Evolutionary conservation across 805 yeast genomes (phyloP).

Genomic region (Candida orba): DNA sequence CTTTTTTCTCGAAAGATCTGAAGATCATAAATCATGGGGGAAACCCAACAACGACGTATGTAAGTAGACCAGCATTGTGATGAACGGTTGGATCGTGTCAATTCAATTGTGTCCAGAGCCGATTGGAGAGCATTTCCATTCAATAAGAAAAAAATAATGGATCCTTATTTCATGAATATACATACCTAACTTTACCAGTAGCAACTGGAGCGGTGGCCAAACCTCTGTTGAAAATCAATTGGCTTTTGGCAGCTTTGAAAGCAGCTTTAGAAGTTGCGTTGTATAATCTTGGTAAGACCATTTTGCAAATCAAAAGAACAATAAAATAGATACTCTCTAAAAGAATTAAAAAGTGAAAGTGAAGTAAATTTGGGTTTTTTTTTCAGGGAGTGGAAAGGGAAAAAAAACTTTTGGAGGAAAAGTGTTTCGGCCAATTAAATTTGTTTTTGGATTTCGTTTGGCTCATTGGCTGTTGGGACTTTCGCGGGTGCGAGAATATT

Average conservation of each 20-base stretch:
- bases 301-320: conserved; percentile 18
- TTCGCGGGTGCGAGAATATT: too few species aligned
- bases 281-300: conserved; percentile 52
- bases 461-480: not conserved
- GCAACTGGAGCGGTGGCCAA: conserved; percentile 72
- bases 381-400: conserved; percentile 2
- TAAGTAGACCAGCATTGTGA: too few species aligned
- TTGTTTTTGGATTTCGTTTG: conserved; percentile 7
- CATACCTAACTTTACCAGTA: conserved; percentile 85
- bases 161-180: conserved; percentile 18
- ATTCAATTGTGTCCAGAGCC: not conserved
- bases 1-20: too few species aligned
- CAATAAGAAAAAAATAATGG: not conserved
- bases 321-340: not conserved
- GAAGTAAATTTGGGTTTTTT: conserved; percentile 10
- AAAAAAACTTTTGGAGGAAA: not conserved
- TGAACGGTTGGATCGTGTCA: too few species aligned
- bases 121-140: not conserved
- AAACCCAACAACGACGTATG: too few species aligned
- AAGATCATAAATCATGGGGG: too few species aligned
- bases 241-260: conserved; percentile 82
- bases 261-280: conserved; percentile 75
- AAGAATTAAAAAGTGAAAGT: not conserved
- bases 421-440: conserved; percentile 6
- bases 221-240: conserved; percentile 64